These are phyloP conservation scores for Vigna radiata DNA, from an alignment of 306 rosid species.

Conservation along the genomic window DNA sequence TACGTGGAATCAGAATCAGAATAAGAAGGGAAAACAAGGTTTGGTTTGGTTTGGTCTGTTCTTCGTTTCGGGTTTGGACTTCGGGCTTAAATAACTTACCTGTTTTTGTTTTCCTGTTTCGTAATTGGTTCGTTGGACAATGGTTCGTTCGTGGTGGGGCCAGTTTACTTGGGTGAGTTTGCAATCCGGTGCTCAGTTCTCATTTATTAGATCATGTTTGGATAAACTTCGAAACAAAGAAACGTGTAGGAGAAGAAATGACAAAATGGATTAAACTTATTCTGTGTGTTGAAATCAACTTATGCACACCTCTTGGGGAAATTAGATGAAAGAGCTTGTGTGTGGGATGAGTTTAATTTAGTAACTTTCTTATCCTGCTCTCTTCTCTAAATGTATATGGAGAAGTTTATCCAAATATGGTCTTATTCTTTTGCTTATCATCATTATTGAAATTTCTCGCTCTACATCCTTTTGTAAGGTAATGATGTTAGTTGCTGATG, in stretches of 20 bases:
- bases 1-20: conserved; percentile 99
- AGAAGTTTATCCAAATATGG: not conserved
- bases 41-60: conserved; percentile 11
- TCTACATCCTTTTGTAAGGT: not conserved
- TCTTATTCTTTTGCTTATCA: not conserved
- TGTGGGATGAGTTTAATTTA: not conserved
- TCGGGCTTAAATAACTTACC: conserved; percentile 49
- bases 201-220: not conserved
- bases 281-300: not conserved
- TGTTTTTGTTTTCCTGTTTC: conserved; percentile 47
- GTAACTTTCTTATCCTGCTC: not conserved
- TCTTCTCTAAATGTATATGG: not conserved
- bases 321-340: not conserved
- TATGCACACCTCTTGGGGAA: not conserved
- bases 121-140: conserved; percentile 50
- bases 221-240: not conserved
- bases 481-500: conserved; percentile 23
- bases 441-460: not conserved
- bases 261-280: not conserved
- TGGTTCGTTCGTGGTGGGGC: conserved; percentile 47
- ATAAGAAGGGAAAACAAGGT: conserved; percentile 99
- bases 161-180: conserved; percentile 97
- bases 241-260: not conserved
- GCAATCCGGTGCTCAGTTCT: not conserved
- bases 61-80: not conserved